Conservation (phyloP, 169 alveolate species). For the Besnoitia besnoiti region DNA sequence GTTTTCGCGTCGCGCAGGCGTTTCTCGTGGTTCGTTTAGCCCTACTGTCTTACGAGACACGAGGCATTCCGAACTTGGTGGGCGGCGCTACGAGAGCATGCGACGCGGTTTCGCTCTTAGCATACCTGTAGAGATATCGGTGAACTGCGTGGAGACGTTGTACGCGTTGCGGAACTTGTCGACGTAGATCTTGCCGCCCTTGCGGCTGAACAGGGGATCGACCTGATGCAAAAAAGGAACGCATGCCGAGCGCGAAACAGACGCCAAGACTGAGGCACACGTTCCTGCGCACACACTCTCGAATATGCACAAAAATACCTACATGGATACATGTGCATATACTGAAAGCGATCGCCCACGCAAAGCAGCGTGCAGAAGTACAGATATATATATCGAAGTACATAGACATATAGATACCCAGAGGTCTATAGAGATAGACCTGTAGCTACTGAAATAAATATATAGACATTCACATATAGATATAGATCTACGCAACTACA, state of each 20-base stretch:
- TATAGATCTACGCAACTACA: too few relatives aligned
- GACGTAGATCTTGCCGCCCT: conserved; percentile 62
- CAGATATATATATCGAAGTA: not conserved
- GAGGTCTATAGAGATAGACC: not conserved
- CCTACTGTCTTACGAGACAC: too few relatives aligned
- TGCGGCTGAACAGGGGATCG: conserved; percentile 63
- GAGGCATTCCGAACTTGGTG: too few relatives aligned
- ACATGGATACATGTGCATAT: not conserved
- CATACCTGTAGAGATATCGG: conserved; percentile 67
- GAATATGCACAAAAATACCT: not conserved
- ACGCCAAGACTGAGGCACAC: not conserved
- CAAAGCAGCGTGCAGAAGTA: too few relatives aligned
- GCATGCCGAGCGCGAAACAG: not conserved
- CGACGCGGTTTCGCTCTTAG: not conserved
- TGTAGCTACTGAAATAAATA: not conserved
- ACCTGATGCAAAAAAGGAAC: conserved; percentile 22
- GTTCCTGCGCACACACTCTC: not conserved
- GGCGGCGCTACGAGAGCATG: not conserved
- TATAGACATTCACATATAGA: too few relatives aligned
- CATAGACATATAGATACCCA: not conserved
- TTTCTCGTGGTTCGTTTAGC: too few relatives aligned
- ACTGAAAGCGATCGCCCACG: too few relatives aligned
- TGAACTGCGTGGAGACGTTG: conserved; percentile 62
- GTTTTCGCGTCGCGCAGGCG: too few relatives aligned
- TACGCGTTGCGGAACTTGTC: conserved; percentile 64